Conservation (phyloP, 495 filamentous ascomycete genomes). For the Extremus antarcticus region DNA sequence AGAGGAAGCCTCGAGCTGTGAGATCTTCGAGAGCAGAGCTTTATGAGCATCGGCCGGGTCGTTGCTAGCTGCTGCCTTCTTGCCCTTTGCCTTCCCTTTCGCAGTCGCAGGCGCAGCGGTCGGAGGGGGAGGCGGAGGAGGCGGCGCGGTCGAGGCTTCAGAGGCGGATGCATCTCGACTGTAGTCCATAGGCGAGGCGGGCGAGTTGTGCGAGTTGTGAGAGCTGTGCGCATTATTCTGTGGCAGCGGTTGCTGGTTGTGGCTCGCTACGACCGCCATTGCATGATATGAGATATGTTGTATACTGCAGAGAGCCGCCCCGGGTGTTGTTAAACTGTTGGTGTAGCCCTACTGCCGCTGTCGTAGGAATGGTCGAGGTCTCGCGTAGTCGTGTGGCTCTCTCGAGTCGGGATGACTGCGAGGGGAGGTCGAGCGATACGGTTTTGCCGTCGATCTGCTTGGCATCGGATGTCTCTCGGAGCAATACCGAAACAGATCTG, state of each 20-base stretch:
- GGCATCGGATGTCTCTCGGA: not conserved
- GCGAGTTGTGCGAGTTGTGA: conserved; percentile 18
- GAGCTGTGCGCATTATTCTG: conserved; percentile 14
- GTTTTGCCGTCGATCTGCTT: not conserved
- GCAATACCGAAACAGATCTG: not conserved
- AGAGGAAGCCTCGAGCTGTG: conserved; percentile 84
- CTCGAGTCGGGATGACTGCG: no score
- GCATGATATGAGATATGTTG: not conserved
- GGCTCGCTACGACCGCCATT: conserved; percentile 17
- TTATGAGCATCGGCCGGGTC: conserved; percentile 83
- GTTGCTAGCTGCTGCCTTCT: conserved; percentile 43
- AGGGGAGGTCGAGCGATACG: not conserved
- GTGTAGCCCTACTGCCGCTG: not conserved
- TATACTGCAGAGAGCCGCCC: not conserved
- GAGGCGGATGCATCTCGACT: conserved; percentile 12
- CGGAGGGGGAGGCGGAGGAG: conserved; percentile 27
- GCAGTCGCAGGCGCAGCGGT: conserved; percentile 30
- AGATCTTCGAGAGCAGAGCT: conserved; percentile 83
- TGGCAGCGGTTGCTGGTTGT: conserved; percentile 9
- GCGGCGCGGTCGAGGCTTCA: conserved; percentile 20
- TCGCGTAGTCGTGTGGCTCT: not conserved
- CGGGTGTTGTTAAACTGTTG: not conserved
- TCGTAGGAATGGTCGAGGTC: not conserved
- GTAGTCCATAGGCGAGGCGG: conserved; percentile 11
- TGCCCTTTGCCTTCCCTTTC: conserved; percentile 44